Conservation (phyloP, 768 basidiomycete genomes). For the Tulasnella sp. region DNA sequence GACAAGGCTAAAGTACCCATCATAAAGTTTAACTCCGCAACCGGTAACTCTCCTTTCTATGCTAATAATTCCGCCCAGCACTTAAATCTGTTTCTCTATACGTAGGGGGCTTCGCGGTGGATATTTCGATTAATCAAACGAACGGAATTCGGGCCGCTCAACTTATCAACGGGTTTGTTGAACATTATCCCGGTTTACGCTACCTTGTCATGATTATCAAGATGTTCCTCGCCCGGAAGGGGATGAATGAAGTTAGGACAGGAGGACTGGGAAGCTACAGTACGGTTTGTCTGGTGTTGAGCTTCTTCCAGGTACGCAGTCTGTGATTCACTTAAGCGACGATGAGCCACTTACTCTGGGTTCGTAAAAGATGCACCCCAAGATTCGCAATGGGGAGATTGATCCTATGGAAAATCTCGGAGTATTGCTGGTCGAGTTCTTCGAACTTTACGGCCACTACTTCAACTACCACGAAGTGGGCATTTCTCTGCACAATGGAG, state of each 20-base stretch:
- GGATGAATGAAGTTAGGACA: conserved; percentile 97
- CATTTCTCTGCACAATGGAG: conserved; percentile 79
- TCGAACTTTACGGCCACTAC: conserved; percentile 85
- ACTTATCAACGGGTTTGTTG: conserved; percentile 73
- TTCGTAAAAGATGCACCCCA: conserved; percentile 72
- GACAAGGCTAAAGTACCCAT: conserved; percentile 94
- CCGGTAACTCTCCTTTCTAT: conserved; percentile 38
- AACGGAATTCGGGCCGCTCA: conserved; percentile 73
- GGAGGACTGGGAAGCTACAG: conserved; percentile 93
- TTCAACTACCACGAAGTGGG: conserved; percentile 91
- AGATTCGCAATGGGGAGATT: conserved; percentile 80
- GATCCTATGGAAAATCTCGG: conserved; percentile 83
- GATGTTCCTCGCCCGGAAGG: conserved; percentile 77
- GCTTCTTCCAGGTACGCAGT: conserved; percentile 71
- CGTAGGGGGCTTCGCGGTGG: conserved; percentile 71
- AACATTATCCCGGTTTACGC: conserved; percentile 68
- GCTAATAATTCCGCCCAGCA: conserved; percentile 26
- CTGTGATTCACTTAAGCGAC: not conserved
- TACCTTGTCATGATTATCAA: conserved; percentile 84
- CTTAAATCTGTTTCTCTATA: not conserved
- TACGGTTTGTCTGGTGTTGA: conserved; percentile 86
- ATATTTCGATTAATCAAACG: conserved; percentile 87
- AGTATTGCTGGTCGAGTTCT: conserved; percentile 93
- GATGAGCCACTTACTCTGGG: not conserved
- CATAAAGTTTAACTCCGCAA: conserved; percentile 82